Evolutionary conservation across 2,329 filamentous ascomycete genomes (phyloP).

Genomic region (Aspergillus flavus): DNA sequence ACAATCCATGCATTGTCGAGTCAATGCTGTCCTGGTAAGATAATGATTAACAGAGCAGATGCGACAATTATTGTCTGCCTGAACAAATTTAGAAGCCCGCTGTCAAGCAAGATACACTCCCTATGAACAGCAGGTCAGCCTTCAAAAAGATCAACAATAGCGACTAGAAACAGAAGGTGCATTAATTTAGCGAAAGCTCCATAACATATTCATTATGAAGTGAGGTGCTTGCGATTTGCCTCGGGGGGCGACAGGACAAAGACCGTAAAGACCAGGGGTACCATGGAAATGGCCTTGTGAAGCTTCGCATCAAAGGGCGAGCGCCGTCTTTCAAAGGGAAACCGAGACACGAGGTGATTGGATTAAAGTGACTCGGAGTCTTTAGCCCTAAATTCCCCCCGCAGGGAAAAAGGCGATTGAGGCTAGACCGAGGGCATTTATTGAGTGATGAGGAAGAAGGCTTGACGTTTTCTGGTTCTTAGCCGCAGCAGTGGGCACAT

Average conservation of each 20-base stretch:
- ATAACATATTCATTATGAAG: not conserved
- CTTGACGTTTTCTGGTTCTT: not conserved
- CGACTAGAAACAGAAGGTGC: not conserved
- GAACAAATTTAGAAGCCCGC: not conserved
- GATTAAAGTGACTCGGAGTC: not conserved
- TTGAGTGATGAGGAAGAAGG: conserved; percentile 1
- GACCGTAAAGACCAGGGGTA: not conserved
- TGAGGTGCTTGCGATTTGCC: not conserved
- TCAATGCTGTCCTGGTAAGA: not conserved
- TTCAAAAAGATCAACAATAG: not conserved
- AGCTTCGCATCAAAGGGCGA: not conserved
- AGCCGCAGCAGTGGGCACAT: not conserved
- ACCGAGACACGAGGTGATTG: not conserved
- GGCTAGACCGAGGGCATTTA: not conserved
- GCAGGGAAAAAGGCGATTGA: not conserved
- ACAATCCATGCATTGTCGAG: not conserved
- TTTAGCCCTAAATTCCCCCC: not conserved
- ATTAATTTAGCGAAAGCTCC: not conserved
- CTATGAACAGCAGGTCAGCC: not conserved
- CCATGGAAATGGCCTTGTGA: not conserved
- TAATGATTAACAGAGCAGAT: not conserved
- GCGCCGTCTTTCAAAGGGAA: not conserved
- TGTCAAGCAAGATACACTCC: not conserved
- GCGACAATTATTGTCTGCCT: not conserved
- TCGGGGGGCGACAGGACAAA: not conserved